A percentile compares a stretch with the other conserved stretches of the same genome.
Evolutionary conservation across 257 asterid genomes (phyloP).

Genomic region (Solanum sejunctum): DNA sequence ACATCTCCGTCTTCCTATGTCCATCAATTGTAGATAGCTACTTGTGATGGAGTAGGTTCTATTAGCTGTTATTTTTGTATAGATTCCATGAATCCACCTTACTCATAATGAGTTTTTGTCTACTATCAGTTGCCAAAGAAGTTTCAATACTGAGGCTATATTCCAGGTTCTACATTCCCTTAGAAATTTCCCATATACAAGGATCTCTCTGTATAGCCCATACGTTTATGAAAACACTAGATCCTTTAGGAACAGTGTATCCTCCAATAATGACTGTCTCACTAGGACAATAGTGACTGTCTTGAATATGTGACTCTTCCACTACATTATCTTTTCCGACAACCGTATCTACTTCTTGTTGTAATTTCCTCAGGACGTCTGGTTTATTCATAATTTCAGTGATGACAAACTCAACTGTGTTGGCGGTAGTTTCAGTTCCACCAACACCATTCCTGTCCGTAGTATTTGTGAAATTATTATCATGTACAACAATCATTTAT

Average conservation of each 20-base stretch:
- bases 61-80: too few species aligned
- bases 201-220: conserved; percentile 67
- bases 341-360: conserved; percentile 32
- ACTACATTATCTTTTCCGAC: conserved; percentile 26
- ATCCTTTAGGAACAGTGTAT: conserved; percentile 36
- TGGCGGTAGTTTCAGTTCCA: conserved; percentile 68
- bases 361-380: conserved; percentile 19
- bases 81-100: too few species aligned
- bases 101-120: too few species aligned
- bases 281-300: conserved; percentile 35
- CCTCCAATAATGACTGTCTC: conserved; percentile 32
- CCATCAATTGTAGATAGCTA: too few species aligned
- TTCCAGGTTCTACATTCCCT: too few species aligned
- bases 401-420: conserved; percentile 32
- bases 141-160: too few species aligned
- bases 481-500: not conserved
- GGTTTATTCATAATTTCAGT: conserved; percentile 60
- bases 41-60: too few species aligned
- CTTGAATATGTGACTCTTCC: conserved; percentile 39
- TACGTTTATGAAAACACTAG: conserved; percentile 46
- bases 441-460: conserved; percentile 60
- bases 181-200: conserved; percentile 16
- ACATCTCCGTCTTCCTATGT: too few species aligned
- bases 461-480: not conserved
- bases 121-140: too few species aligned